Evolutionary conservation across 2,329 filamentous ascomycete species (phyloP), one percentile per base, ranked within the genome.

Genomic region (Delphinella strobiligena): DNA sequence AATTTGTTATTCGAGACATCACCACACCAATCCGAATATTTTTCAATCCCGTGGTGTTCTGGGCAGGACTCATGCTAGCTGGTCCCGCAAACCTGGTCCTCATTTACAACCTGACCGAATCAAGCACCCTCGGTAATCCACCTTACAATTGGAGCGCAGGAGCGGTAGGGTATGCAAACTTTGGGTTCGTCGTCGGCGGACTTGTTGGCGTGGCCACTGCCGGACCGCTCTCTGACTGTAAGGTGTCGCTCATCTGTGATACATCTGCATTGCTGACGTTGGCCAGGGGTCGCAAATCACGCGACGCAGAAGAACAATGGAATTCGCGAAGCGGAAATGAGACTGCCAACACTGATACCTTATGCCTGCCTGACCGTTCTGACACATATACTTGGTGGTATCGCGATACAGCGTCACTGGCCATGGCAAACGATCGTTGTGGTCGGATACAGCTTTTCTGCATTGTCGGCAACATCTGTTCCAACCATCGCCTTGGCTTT

Each of bases 141-240:
- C 65, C 67, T 0, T 72, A 71, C 46, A 49, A 54, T 22, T 69
- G 69, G 55, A 57, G 42, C 4, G 54, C 66, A 2, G 51, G 56
- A 8, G 51, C 60, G 22, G 64, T 71, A 22, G 69, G 69, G 2
- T 68, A 70, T 40, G 63, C 64, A 19, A 72, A 72, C 47, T 68
- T 68, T 39, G 61, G 62, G 5, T 56, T 68, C 36, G 50, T 66
- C 24, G 52, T 62, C 3, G 65, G 67, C 11, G 62, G 54, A 17
- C 37, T 64, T 19, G 44, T 68, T 19, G 66, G 66, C 3, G 54
- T 69, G 1, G 45, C 56, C 11, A 68, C 72, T 0, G 71, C 71
- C 10, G 67, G 75, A 5, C 65, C 68, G 0, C 69, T 72, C 34
- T 75, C 74, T 39, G 68, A 75, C 47, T 61, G 33, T 35, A 35